Evolutionary conservation across 805 yeast genomes (phyloP), one percentile per base, ranked within the genome.

Genomic region (Sugiyamaella valdiviana): DNA sequence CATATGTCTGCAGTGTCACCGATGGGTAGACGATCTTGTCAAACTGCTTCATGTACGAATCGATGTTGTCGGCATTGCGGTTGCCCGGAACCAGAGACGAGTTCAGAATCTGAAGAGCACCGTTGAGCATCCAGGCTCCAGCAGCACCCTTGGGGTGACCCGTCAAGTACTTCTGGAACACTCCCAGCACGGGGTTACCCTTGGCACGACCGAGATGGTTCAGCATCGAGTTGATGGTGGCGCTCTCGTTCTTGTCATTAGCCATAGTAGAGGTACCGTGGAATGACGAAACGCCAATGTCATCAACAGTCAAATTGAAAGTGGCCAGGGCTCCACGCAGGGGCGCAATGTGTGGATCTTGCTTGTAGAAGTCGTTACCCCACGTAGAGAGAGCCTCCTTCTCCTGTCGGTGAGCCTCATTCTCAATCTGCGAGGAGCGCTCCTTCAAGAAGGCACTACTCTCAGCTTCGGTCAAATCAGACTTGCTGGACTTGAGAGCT

Each of bases 141-240:
- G 99, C 99, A 62, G 99, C 99, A 80, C 99, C 99, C 85, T 93
- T 93, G 63, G 99, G 99, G 77, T 93, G 99, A 73, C 99, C 99
- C 62, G 99, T 93, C 65, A 93, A 80, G 81, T 79, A 93, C 73
- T 93, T 93, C 74, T 93, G 99, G 95, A 95, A 91, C 48, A 93
- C 95, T 79, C 98, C 97, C 60, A 84, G 77, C 44, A 95, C 90
- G 55, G 99, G 95, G 74, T 93, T 95, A 74, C 99, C 99, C 74
- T 86, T 89, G 49, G 95, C 74, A 74, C 99, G 84, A 60, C 98
- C 99, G 65, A 93, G 76, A 67, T 93, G 99, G 64, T 77, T 73
- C 82, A 95, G 85, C 97, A 95, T 93, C 61, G 77, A 72, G 69
- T 93, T 83, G 68, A 95, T 76, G 37, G 98, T 86, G 51, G 84